Percentiles rank a stretch among this genome's conserved stretches.
phyloP scores from a whole-genome alignment of 2,329 filamentous ascomycete genomes.

The Cercospora sp. region DNA sequence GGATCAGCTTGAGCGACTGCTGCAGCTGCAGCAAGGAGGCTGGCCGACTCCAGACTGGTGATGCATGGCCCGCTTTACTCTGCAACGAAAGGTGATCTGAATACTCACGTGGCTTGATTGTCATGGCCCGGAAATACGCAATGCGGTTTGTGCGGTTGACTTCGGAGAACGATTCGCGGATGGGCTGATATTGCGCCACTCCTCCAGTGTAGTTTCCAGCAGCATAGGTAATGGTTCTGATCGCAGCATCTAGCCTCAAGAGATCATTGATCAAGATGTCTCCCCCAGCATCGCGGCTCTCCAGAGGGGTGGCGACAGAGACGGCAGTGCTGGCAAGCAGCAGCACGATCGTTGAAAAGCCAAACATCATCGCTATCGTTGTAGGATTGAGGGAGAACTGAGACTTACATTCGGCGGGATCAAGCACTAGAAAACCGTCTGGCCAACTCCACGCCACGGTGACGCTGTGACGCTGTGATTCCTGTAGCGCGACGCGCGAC shows the following conservation, averaged over 20 bases:
- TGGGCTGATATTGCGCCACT: constrained; percentile 21
- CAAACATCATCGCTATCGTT: constrained; percentile 1
- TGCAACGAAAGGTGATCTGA: not conserved
- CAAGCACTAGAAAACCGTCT: not conserved
- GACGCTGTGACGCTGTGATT: constrained; percentile 11
- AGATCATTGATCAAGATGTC: constrained; percentile 26
- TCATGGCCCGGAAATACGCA: constrained; percentile 31
- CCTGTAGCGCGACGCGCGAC: not conserved
- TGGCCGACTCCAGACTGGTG: too few species aligned
- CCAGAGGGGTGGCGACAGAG: constrained; percentile 11
- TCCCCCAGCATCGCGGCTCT: constrained; percentile 25
- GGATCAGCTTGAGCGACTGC: not conserved
- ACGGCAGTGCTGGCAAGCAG: constrained; percentile 13
- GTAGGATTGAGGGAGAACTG: not conserved
- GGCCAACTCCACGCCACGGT: not conserved
- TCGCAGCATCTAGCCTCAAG: constrained; percentile 24
- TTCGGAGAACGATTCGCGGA: constrained; percentile 27
- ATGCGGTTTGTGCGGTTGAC: constrained; percentile 31
- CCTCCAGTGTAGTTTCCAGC: constrained; percentile 27
- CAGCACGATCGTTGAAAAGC: constrained; percentile 7
- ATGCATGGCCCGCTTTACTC: too few species aligned
- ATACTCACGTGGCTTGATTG: constrained; percentile 26
- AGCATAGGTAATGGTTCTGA: constrained; percentile 23
- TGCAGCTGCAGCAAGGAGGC: not conserved
- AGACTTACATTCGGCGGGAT: constrained; percentile 1